Conservation (phyloP, 441 rosid genomes). For the Corymbia calophylla region DNA sequence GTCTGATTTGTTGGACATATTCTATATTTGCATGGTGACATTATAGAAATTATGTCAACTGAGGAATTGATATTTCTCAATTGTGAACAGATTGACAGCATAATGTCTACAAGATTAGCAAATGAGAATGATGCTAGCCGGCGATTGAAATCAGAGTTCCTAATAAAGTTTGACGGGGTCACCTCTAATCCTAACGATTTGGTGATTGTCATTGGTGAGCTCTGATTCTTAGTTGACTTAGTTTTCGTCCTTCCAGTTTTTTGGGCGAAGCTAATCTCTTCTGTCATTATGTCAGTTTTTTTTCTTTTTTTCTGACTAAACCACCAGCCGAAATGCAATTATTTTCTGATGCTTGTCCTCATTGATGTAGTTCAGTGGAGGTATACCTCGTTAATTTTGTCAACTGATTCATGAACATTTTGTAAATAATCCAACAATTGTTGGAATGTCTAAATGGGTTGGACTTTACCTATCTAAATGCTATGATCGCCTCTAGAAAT, state of each 20-base stretch:
- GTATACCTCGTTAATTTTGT: neutral
- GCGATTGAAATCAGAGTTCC: constrained; percentile 87
- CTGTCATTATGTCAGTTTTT: neutral
- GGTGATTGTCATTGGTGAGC: constrained; percentile 84
- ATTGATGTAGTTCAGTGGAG: neutral
- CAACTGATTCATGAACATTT: neutral
- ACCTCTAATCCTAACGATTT: constrained; percentile 77
- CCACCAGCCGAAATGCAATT: neutral
- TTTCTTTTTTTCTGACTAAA: neutral
- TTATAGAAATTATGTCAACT: neutral
- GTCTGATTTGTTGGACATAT: neutral
- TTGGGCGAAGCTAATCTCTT: neutral
- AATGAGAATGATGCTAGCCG: constrained; percentile 93
- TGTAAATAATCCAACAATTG: neutral
- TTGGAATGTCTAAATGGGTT: neutral
- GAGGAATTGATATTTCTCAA: neutral
- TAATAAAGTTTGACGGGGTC: constrained; percentile 92
- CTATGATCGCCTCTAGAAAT: neutral
- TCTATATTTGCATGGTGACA: neutral
- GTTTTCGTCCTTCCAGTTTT: neutral
- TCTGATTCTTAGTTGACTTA: neutral
- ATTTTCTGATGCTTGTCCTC: neutral
- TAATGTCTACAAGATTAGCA: constrained; percentile 78
- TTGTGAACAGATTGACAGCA: constrained; percentile 73
- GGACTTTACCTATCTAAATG: neutral